Evolutionary conservation across 2,329 filamentous ascomycete species (phyloP).

Genomic region (Zymoseptoria pseudotritici): DNA sequence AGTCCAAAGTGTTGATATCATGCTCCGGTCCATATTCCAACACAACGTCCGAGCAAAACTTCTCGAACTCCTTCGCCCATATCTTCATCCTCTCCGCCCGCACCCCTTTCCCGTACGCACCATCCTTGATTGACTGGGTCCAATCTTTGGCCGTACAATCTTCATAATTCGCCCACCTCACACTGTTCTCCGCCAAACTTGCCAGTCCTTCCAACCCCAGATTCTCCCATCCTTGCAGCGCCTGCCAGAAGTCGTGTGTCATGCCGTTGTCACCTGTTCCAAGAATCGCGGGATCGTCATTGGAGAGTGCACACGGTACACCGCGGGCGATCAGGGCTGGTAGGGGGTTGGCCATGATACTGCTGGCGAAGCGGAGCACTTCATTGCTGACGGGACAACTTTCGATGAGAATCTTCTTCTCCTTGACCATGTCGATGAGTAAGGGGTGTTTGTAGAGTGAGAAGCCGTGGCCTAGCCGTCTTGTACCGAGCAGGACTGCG

Average conservation of each 20-base stretch:
- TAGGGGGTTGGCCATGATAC: slow-evolving; percentile 69
- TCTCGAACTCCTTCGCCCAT: slow-evolving; percentile 78
- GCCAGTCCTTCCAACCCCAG: slow-evolving; percentile 80
- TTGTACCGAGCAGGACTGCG: slow-evolving; percentile 75
- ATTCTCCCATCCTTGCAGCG: slow-evolving; percentile 84
- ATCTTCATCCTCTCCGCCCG: slow-evolving; percentile 67
- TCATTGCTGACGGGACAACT: slow-evolving; percentile 89
- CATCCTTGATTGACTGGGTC: slow-evolving; percentile 64
- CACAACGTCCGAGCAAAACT: slow-evolving; percentile 85
- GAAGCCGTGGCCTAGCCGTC: slow-evolving; percentile 84
- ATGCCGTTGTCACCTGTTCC: slow-evolving; percentile 75
- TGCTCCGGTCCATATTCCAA: slow-evolving; percentile 51
- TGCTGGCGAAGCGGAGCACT: slow-evolving; percentile 69
- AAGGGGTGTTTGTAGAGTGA: slow-evolving; percentile 87
- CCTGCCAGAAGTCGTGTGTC: slow-evolving; percentile 93
- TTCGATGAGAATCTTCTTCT: slow-evolving; percentile 81
- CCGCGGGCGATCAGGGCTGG: slow-evolving; percentile 79
- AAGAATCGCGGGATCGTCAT: slow-evolving; percentile 84
- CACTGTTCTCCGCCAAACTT: slow-evolving; percentile 83
- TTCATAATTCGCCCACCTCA: slow-evolving; percentile 83
- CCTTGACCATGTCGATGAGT: slow-evolving; percentile 79
- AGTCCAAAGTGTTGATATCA: slow-evolving; percentile 21
- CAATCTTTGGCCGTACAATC: slow-evolving; percentile 66
- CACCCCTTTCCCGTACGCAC: slow-evolving; percentile 60
- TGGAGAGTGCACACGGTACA: slow-evolving; percentile 75